Evolutionary conservation across 2,329 filamentous ascomycete species (phyloP).

Genomic region (Exophiala mesophila): DNA sequence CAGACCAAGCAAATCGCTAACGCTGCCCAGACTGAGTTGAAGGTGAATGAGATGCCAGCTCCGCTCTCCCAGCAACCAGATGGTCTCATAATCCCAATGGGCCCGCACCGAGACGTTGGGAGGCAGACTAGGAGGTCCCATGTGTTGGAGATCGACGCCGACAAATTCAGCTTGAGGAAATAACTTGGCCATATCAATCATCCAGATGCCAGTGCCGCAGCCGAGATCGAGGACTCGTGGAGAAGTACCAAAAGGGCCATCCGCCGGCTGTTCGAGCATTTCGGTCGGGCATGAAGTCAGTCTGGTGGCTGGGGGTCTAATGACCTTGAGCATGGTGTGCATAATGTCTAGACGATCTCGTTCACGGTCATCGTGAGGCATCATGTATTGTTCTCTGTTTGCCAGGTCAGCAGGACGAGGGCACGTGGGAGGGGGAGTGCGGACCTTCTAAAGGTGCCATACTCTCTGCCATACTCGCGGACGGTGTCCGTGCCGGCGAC

Average conservation of each 20-base stretch:
- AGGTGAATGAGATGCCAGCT: constrained; percentile 82
- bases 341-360: constrained; percentile 76
- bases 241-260: constrained; percentile 5
- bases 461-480: constrained; percentile 16
- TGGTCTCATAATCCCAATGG: constrained; percentile 71
- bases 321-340: constrained; percentile 68
- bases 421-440: neutral
- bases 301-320: constrained; percentile 45
- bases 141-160: constrained; percentile 58
- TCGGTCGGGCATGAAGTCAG: constrained; percentile 37
- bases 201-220: constrained; percentile 88
- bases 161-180: constrained; percentile 56
- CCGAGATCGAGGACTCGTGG: constrained; percentile 61
- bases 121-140: constrained; percentile 62
- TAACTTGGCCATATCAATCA: constrained; percentile 74
- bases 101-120: constrained; percentile 61
- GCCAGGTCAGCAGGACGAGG: constrained; percentile 8
- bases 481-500: neutral
- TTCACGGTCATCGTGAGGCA: constrained; percentile 73
- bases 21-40: constrained; percentile 71
- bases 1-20: constrained; percentile 68
- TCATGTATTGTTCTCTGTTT: constrained; percentile 59
- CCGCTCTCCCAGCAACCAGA: constrained; percentile 63
- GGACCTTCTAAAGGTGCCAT: constrained; percentile 22
- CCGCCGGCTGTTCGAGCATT: neutral